Evolutionary conservation across 2,329 filamentous ascomycete genomes (phyloP).

Genomic region (Emericellopsis cladophorae): DNA sequence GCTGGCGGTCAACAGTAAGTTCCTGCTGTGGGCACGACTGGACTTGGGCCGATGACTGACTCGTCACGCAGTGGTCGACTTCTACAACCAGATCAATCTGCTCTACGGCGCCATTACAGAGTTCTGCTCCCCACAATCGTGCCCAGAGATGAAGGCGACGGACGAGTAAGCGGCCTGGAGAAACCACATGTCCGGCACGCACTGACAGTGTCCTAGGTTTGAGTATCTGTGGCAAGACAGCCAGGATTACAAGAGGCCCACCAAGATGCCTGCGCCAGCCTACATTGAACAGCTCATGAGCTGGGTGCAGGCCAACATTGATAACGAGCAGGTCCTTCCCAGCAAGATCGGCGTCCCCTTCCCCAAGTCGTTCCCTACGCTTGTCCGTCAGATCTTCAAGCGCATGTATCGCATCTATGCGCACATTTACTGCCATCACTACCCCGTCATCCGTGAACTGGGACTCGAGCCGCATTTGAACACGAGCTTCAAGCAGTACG

Average conservation of each 20-base stretch:
- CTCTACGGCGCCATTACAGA: slow-evolving; percentile 98
- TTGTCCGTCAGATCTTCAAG: slow-evolving; percentile 96
- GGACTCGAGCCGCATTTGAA: slow-evolving; percentile 95
- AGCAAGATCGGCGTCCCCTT: slow-evolving; percentile 91
- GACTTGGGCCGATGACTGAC: not conserved
- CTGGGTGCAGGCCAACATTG: slow-evolving; percentile 91
- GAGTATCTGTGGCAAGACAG: slow-evolving; percentile 98
- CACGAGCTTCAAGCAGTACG: slow-evolving; percentile 99
- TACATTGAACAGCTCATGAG: slow-evolving; percentile 98
- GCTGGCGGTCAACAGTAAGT: slow-evolving; percentile 88
- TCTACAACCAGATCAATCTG: slow-evolving; percentile 99
- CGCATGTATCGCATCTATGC: slow-evolving; percentile 97
- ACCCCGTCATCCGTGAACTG: slow-evolving; percentile 88
- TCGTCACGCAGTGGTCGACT: slow-evolving; percentile 73
- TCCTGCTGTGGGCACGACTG: not conserved
- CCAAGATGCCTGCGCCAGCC: slow-evolving; percentile 93
- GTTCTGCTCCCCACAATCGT: slow-evolving; percentile 94
- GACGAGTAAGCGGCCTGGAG: slow-evolving; percentile 57
- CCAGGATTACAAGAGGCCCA: slow-evolving; percentile 87
- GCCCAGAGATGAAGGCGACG: slow-evolving; percentile 99
- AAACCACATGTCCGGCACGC: not conserved
- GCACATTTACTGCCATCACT: slow-evolving; percentile 99
- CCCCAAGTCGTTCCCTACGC: slow-evolving; percentile 77
- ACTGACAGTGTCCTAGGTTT: slow-evolving; percentile 45
- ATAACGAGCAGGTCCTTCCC: slow-evolving; percentile 92